Evolutionary conservation across 176 grass and related monocot genomes (phyloP).

Genomic region (Poa pratensis): DNA sequence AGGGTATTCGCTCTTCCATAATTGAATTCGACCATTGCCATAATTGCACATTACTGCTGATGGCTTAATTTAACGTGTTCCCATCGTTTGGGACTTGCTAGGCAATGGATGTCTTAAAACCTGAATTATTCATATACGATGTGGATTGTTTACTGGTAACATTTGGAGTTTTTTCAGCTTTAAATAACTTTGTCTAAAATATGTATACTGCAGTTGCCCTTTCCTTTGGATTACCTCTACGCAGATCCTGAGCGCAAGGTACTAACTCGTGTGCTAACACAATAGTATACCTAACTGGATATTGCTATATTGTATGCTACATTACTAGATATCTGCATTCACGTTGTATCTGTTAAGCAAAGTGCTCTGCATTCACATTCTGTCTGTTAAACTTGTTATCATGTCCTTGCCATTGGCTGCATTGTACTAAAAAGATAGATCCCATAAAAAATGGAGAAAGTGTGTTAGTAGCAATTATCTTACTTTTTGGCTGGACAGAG

Average conservation of each 20-base stretch:
- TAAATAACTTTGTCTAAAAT: background rate
- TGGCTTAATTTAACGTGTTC: background rate
- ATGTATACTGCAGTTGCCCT: constrained; percentile 71
- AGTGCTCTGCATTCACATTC: background rate
- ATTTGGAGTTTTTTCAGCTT: background rate
- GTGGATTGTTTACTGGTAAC: background rate
- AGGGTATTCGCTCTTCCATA: background rate
- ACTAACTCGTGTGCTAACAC: background rate
- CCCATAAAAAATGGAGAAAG: background rate
- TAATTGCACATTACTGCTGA: background rate
- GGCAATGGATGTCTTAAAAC: background rate
- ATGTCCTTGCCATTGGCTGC: background rate
- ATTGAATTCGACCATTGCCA: background rate
- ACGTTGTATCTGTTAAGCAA: background rate
- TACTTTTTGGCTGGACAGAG: background rate
- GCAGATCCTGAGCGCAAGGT: constrained; percentile 91
- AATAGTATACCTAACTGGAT: constrained; percentile 27
- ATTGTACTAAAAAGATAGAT: background rate
- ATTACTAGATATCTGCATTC: background rate
- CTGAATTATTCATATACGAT: background rate
- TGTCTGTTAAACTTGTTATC: background rate
- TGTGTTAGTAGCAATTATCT: background rate
- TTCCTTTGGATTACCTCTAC: constrained; percentile 85
- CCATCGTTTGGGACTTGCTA: background rate
- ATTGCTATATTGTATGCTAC: background rate